These are phyloP conservation scores for Celoporthe dispersa DNA, from an alignment of 2,329 filamentous ascomycete species.

Conservation along the genomic window DNA sequence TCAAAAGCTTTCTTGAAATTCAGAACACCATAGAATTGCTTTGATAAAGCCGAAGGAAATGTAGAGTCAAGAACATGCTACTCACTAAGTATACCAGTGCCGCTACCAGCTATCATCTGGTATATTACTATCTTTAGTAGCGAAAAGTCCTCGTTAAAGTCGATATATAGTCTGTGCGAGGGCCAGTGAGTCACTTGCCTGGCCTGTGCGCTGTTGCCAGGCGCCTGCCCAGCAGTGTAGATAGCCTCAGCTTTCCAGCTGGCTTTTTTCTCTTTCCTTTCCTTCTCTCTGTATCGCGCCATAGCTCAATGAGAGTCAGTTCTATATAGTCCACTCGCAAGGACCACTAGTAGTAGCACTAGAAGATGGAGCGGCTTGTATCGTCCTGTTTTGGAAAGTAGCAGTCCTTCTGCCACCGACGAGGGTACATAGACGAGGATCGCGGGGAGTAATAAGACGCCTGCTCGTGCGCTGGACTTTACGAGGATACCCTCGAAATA, in stretches of 20 bases:
- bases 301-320: no score
- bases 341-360: not conserved
- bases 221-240: no score
- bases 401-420: slow-evolving; percentile 29
- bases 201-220: no score
- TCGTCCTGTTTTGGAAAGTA: slow-evolving; percentile 37
- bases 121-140: slow-evolving; percentile 1
- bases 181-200: no score
- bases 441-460: slow-evolving; percentile 37
- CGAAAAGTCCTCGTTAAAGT: slow-evolving; percentile 2
- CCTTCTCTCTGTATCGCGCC: no score
- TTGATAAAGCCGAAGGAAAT: no score
- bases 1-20: not conserved
- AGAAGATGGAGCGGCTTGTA: slow-evolving; percentile 36
- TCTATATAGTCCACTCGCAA: slow-evolving; percentile 6
- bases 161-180: no score
- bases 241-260: no score
- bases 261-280: no score
- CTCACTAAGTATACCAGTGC: not conserved
- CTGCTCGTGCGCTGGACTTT: slow-evolving; percentile 37
- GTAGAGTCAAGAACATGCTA: no score
- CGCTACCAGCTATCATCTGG: slow-evolving; percentile 11
- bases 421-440: slow-evolving; percentile 32
- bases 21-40: not conserved
- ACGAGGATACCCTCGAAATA: slow-evolving; percentile 49